Percentiles rank a stretch among this genome's conserved stretches.
phyloP scores from a whole-genome alignment of 192 early-diverging fungal genomes.

The Gigaspora rosea region DNA sequence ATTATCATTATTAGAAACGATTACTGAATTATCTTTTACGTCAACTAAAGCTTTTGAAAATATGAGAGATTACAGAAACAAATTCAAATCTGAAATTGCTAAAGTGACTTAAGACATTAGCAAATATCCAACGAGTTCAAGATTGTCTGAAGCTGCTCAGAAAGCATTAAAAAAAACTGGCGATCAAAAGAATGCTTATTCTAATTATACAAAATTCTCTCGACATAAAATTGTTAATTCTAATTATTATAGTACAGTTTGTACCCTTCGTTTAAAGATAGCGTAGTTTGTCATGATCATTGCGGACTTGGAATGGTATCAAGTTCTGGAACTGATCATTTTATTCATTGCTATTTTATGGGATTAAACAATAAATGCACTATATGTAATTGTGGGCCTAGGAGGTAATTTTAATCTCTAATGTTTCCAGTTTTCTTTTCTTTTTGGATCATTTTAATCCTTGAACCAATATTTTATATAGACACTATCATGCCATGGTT shows the following conservation, averaged over 20 bases:
- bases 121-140: slow-evolving; percentile 4
- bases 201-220: slow-evolving; percentile 15
- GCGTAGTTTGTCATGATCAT: neutral
- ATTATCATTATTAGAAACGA: neutral
- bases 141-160: neutral
- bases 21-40: neutral
- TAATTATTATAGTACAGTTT: slow-evolving; percentile 14
- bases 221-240: neutral
- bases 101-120: neutral
- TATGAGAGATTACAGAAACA: neutral
- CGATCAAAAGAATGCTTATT: neutral
- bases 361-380: neutral
- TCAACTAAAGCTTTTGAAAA: neutral
- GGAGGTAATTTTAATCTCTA: slow-evolving; percentile 7
- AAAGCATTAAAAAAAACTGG: slow-evolving; percentile 2
- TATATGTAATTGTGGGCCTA: slow-evolving; percentile 9
- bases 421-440: neutral
- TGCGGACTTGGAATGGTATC: slow-evolving; percentile 1
- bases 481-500: neutral
- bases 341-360: neutral
- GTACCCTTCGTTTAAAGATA: neutral
- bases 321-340: neutral
- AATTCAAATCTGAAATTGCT: neutral
- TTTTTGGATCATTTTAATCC: neutral
- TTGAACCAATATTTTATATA: neutral